Conservation (phyloP, 169 alveolate species). For the Plasmodium ovale region DNA sequence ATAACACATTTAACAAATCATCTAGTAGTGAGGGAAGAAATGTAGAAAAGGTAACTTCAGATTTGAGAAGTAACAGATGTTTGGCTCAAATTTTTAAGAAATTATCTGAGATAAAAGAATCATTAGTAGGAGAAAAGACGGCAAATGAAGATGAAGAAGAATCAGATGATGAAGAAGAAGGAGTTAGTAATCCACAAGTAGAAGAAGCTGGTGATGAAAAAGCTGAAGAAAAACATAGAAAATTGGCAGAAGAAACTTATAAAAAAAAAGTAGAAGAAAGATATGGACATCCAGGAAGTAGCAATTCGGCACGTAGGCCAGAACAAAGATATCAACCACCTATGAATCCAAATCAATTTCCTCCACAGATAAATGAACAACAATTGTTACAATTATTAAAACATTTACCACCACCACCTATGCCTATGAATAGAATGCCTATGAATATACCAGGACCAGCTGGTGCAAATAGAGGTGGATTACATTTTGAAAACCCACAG, state of each 20-base stretch:
- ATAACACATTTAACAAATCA: not conserved
- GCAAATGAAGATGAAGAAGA: not conserved
- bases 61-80: not conserved
- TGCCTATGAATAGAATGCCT: not conserved
- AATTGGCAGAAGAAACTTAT: conserved; percentile 23
- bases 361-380: conserved; percentile 5
- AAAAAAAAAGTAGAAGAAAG: conserved; percentile 19
- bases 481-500: conserved; percentile 13
- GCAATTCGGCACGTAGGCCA: not conserved
- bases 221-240: not conserved
- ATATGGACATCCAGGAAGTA: too few relatives aligned
- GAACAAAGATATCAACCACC: not conserved
- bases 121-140: not conserved
- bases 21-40: not conserved
- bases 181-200: not conserved
- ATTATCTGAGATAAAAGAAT: not conserved
- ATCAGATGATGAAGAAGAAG: not conserved
- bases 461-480: conserved; percentile 1
- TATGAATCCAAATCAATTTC: not conserved
- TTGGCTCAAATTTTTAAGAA: not conserved
- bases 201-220: conserved; percentile 5
- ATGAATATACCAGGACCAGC: not conserved
- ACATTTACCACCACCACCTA: conserved; percentile 12
- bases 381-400: conserved; percentile 19
- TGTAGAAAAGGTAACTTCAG: not conserved